phyloP scores from a whole-genome alignment of 768 basidiomycete genomes.

The Tricholomella constricta region DNA sequence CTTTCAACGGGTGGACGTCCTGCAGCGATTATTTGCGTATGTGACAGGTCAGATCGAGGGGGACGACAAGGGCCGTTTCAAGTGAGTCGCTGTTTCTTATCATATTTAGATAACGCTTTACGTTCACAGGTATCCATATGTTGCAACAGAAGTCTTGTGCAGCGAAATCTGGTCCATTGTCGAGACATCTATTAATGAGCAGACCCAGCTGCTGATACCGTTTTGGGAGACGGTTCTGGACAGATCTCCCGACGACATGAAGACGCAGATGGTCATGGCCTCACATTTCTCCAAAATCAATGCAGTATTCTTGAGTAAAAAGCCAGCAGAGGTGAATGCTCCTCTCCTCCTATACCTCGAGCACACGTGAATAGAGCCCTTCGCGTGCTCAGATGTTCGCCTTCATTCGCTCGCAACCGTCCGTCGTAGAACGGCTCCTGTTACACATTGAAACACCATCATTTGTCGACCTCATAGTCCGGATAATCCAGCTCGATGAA shows the following conservation, averaged over 20 bases:
- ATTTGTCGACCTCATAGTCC: slow-evolving; percentile 87
- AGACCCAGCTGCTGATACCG: slow-evolving; percentile 71
- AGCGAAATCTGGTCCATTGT: slow-evolving; percentile 95
- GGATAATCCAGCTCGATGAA: slow-evolving; percentile 90
- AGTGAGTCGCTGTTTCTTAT: slow-evolving; percentile 53
- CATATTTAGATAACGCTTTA: not conserved
- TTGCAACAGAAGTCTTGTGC: slow-evolving; percentile 93
- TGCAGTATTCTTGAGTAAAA: slow-evolving; percentile 83
- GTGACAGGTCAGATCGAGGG: slow-evolving; percentile 86
- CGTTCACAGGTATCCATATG: slow-evolving; percentile 76
- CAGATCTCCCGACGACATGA: slow-evolving; percentile 82
- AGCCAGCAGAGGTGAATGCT: slow-evolving; percentile 79
- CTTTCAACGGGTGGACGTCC: slow-evolving; percentile 78
- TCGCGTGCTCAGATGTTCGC: slow-evolving; percentile 74
- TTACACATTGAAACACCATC: slow-evolving; percentile 87
- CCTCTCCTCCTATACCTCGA: slow-evolving; percentile 29
- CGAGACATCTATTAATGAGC: slow-evolving; percentile 79
- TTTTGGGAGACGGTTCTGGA: slow-evolving; percentile 93
- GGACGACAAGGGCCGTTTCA: slow-evolving; percentile 77
- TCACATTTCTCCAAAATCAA: slow-evolving; percentile 96
- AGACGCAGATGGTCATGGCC: slow-evolving; percentile 82
- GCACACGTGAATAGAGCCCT: slow-evolving; percentile 27
- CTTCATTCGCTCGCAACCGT: slow-evolving; percentile 85
- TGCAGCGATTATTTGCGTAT: slow-evolving; percentile 80
- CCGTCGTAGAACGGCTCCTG: slow-evolving; percentile 80